A percentile compares a stretch with the other conserved stretches of the same genome.
Evolutionary conservation across 768 basidiomycete genomes (phyloP).

Genomic region (Megacollybia marginata): DNA sequence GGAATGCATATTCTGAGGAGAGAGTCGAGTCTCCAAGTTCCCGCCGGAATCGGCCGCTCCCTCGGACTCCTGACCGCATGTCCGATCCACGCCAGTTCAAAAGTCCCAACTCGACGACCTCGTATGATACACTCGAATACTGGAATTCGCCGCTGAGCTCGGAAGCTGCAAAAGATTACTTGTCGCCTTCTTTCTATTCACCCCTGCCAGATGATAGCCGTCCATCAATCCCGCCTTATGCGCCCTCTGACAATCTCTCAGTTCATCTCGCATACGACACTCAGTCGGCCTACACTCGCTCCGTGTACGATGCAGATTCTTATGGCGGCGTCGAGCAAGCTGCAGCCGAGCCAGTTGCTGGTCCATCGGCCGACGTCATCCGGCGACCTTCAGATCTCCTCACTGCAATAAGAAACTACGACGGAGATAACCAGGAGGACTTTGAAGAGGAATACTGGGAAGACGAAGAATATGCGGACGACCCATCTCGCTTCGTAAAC

Average conservation of each 20-base stretch:
- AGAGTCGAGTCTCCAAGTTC: background rate
- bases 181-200: too few relatives aligned
- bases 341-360: background rate
- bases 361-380: background rate
- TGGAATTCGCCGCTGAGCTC: background rate
- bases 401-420: background rate
- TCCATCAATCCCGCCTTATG: too few relatives aligned
- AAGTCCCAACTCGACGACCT: background rate
- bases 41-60: background rate
- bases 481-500: slow-evolving; percentile 77
- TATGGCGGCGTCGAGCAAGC: too few relatives aligned
- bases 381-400: background rate
- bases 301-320: too few relatives aligned
- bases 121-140: background rate
- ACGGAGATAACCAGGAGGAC: background rate
- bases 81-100: background rate
- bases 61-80: background rate
- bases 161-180: too few relatives aligned
- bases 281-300: too few relatives aligned
- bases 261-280: too few relatives aligned
- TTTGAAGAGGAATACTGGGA: slow-evolving; percentile 45
- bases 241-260: too few relatives aligned
- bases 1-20: background rate
- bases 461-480: slow-evolving; percentile 60
- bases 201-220: too few relatives aligned